Evolutionary conservation across 2,329 filamentous ascomycete species (phyloP).

Genomic region (Orbilia oligospora): DNA sequence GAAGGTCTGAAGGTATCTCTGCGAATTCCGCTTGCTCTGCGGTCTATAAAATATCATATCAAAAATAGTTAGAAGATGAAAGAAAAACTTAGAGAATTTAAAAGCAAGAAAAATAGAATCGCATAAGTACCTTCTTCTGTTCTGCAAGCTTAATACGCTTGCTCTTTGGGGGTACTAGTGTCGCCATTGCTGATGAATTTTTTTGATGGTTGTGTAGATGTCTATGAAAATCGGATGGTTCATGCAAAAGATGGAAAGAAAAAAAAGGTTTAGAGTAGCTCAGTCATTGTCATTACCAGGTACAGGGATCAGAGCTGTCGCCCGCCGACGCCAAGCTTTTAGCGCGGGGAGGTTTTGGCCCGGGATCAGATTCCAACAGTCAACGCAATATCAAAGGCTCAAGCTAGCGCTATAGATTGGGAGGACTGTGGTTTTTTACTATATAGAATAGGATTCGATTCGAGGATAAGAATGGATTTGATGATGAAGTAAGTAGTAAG

Average conservation of each 20-base stretch:
- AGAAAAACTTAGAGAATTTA: background rate
- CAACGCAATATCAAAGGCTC: background rate
- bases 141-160: constrained; percentile 64
- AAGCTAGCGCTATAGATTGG: background rate
- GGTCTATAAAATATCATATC: constrained; percentile 22
- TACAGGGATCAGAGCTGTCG: constrained; percentile 4
- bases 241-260: background rate
- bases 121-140: constrained; percentile 60
- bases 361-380: background rate
- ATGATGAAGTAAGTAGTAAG: no score
- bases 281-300: background rate
- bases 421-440: no score
- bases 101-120: background rate
- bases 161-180: constrained; percentile 63
- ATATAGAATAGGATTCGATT: no score
- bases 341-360: background rate
- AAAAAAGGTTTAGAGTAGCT: constrained; percentile 5
- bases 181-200: constrained; percentile 61
- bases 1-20: constrained; percentile 62
- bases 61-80: background rate
- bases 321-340: constrained; percentile 1
- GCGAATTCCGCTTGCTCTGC: constrained; percentile 63
- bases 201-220: background rate
- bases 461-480: no score
- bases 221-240: background rate